A percentile compares a stretch with the other conserved stretches of the same genome.
These are phyloP conservation scores for Alliaria petiolata DNA, from an alignment of 345 rosid genomes.

Conservation along the genomic window DNA sequence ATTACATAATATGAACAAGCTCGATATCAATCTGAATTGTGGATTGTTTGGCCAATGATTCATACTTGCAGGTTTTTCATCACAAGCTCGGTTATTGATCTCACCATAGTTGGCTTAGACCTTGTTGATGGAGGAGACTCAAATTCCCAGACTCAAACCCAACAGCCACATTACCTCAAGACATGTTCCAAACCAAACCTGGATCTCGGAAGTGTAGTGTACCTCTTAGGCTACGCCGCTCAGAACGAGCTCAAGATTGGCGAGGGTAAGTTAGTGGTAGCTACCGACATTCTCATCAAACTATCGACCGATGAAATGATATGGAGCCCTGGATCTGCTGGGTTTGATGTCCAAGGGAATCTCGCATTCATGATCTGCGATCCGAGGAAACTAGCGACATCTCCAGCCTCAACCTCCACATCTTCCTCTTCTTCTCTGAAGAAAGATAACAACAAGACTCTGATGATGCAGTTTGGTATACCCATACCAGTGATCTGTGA, in stretches of 20 bases:
- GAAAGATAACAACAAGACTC: constrained; percentile 52
- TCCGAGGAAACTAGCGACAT: constrained; percentile 92
- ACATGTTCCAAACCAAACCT: constrained; percentile 76
- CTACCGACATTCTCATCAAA: constrained; percentile 90
- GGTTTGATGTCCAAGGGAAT: constrained; percentile 87
- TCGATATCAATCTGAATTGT: not conserved
- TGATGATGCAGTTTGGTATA: constrained; percentile 86
- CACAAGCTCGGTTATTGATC: constrained; percentile 85
- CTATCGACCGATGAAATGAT: constrained; percentile 71
- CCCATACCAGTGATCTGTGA: constrained; percentile 88
- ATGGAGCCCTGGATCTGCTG: constrained; percentile 93
- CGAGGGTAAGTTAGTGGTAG: constrained; percentile 90
- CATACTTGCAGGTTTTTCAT: constrained; percentile 83
- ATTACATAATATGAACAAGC: not conserved
- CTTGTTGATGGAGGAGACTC: constrained; percentile 71
- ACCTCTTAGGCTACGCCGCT: constrained; percentile 62
- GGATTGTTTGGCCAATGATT: not conserved
- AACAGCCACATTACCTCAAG: constrained; percentile 76
- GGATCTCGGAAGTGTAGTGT: constrained; percentile 73
- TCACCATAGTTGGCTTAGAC: constrained; percentile 86
- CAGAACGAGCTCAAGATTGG: constrained; percentile 65
- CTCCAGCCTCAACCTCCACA: constrained; percentile 75
- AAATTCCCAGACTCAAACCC: constrained; percentile 60
- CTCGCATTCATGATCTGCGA: constrained; percentile 96
- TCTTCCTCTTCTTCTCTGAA: constrained; percentile 51